Base-by-base conservation (phyloP, 495 filamentous ascomycete species). In the Polyplosphaeria fusca region DNA sequence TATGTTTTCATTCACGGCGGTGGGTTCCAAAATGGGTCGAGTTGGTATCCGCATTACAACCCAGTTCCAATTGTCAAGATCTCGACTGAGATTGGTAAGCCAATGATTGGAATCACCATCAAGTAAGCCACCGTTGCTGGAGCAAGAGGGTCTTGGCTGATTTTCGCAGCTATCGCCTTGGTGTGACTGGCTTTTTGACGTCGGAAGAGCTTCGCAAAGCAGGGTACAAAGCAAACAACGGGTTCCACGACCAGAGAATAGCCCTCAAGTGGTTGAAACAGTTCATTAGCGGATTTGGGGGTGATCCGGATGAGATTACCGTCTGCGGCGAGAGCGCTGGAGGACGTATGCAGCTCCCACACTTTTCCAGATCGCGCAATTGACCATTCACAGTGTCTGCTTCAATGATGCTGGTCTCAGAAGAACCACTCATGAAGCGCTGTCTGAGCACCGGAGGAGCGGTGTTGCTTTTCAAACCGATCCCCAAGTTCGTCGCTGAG, bases 231-330 rank as follows among this genome's bases (percentile, higher is more conserved):
- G 40, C 67, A 1, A 61, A 70, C 53, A 62, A 62, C 22, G 88
- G 82, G 0, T 74, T 90, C 3, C 69, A 79, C 32, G 88, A 91
- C 64, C 84, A 88, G 60, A 73, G 79, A 7, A 74, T 86, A 61
- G 86, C 84, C 12, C 71, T 91, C 30, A 69, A 86, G 28, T 93
- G 88, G 88, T 76, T 91, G 9, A 76, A 86, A 59, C 74, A 78
- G 49, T 68, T 87, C 65, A 89, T 91, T 57, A 64, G 70, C 35
- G 70, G 76, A 5, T 90, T 91, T 62, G 88, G 88, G 12, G 88
- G 88, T 14, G 77, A 90, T 61, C 77, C 79, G 1, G 59, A 71
- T 5, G 70, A 77, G 27, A 78, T 89, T 25, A 88, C 85, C 1
- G 74, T 87, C 3, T 77, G 80, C 56, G 87, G 87, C 19, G 78